Percentiles rank a stretch among this genome's conserved stretches.
Evolutionary conservation across 371 early-diverging fungal genomes (phyloP).

Genomic region (Mucor mucedo): DNA sequence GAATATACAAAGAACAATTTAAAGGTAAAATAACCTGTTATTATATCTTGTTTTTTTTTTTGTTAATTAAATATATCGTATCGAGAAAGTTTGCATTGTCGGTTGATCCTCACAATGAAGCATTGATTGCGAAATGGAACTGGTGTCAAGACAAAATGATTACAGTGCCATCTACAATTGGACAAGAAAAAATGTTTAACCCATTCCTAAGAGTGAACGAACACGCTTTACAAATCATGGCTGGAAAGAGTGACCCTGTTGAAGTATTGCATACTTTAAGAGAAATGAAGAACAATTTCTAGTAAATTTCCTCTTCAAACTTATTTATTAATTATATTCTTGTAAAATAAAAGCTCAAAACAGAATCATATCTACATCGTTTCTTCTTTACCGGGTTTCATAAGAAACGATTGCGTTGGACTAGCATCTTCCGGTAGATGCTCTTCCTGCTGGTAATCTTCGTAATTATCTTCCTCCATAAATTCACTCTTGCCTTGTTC

Average conservation of each 20-base stretch:
- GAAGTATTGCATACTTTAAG: constrained; percentile 80
- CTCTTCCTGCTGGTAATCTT: background rate
- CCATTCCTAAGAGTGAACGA: constrained; percentile 88
- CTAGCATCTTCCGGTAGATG: background rate
- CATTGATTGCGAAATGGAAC: constrained; percentile 58
- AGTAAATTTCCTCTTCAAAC: background rate
- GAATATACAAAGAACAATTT: constrained; percentile 45
- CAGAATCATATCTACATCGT: background rate
- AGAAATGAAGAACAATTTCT: constrained; percentile 72
- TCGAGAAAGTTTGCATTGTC: constrained; percentile 48
- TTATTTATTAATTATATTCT: background rate
- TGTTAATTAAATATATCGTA: background rate
- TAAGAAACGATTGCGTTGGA: constrained; percentile 1
- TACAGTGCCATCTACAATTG: constrained; percentile 90
- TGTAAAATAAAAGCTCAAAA: background rate
- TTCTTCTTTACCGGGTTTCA: constrained; percentile 6
- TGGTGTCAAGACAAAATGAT: constrained; percentile 57
- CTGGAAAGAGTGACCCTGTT: constrained; percentile 71
- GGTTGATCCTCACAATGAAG: constrained; percentile 55
- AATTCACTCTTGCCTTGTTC: background rate
- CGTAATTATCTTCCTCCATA: constrained; percentile 4
- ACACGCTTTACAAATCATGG: constrained; percentile 67
- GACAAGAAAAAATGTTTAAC: constrained; percentile 82
- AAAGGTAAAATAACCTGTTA: constrained; percentile 26
- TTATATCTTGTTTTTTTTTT: background rate